Conservation (phyloP, 2,329 filamentous ascomycete genomes). For the Ceratocystis ficicola region DNA sequence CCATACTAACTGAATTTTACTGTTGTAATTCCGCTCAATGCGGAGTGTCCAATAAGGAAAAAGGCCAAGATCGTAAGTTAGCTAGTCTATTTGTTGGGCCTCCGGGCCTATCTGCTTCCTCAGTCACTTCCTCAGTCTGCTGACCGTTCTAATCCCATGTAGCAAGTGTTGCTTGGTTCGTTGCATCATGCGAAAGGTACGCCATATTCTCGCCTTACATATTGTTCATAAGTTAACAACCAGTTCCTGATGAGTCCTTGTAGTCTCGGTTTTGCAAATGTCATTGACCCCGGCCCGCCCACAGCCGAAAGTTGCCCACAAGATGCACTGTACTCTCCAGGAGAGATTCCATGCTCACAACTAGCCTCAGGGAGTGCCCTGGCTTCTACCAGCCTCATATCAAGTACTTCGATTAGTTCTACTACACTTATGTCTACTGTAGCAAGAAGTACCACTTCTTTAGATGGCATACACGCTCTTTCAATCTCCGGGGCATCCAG, state of each 20-base stretch:
- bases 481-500: background rate
- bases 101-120: background rate
- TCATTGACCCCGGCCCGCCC: slow-evolving; percentile 18
- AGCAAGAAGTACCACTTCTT: background rate
- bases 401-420: background rate
- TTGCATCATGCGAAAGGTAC: slow-evolving; percentile 22
- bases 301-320: slow-evolving; percentile 9
- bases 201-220: background rate
- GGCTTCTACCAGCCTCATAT: background rate
- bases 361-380: too few species aligned
- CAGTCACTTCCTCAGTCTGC: background rate
- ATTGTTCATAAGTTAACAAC: background rate
- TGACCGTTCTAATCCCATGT: background rate
- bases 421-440: background rate
- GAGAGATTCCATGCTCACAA: slow-evolving; percentile 11
- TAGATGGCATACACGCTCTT: slow-evolving; percentile 8
- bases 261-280: slow-evolving; percentile 21
- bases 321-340: slow-evolving; percentile 17
- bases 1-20: slow-evolving; percentile 18
- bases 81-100: background rate
- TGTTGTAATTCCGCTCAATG: slow-evolving; percentile 23
- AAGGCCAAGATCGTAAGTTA: slow-evolving; percentile 22
- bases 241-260: background rate
- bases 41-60: slow-evolving; percentile 19
- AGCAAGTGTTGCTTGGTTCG: slow-evolving; percentile 22